phyloP scores from a whole-genome alignment of 1,284 basidiomycete species.

The Heliocybe sulcata region DNA sequence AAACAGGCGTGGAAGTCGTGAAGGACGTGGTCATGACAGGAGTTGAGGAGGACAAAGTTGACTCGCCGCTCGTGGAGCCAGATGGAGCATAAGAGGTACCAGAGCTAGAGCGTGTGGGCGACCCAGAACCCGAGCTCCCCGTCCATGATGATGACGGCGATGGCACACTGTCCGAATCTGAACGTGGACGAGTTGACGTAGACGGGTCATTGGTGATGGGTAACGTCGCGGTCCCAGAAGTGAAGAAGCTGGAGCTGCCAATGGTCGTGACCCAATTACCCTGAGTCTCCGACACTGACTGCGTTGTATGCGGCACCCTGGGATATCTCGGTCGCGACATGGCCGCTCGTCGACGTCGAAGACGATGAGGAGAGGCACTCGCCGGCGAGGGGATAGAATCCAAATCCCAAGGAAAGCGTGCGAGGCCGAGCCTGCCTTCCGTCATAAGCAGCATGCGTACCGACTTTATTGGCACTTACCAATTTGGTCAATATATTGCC shows the following conservation, averaged over 20 bases:
- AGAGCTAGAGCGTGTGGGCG: constrained; percentile 4
- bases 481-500: background rate
- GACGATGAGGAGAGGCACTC: background rate
- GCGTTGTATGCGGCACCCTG: background rate
- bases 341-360: background rate
- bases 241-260: background rate
- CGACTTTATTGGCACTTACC: background rate
- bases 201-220: background rate
- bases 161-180: background rate
- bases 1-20: constrained; percentile 18
- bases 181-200: background rate
- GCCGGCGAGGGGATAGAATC: background rate
- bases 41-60: constrained; percentile 3
- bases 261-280: constrained; percentile 1
- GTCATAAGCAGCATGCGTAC: background rate
- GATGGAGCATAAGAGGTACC: constrained; percentile 1
- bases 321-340: background rate
- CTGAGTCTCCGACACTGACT: background rate
- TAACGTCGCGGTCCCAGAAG: background rate
- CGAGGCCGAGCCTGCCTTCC: background rate
- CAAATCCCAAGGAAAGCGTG: background rate
- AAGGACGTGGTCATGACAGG: constrained; percentile 24
- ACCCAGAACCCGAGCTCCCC: background rate
- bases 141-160: background rate
- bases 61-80: background rate